Evolutionary conservation across 176 grass and related monocot genomes (phyloP), one percentile per base, ranked within the genome.

Genomic region (Metroxylon sagu): DNA sequence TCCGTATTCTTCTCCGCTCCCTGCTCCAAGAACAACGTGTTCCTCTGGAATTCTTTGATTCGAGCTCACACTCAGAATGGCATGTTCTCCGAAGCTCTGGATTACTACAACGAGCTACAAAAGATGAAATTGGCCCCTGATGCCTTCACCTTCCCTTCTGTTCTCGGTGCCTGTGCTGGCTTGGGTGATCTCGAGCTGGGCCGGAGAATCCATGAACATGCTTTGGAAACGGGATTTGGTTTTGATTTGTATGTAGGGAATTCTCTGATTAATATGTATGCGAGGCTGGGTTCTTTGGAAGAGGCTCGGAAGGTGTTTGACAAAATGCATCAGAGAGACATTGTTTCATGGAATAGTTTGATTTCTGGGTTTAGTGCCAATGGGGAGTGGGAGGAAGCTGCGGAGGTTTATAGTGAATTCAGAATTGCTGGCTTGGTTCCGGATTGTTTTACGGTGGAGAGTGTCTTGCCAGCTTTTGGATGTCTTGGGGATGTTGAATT

Each of bases 381-480:
- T n/a, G 62, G 48, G 26, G 48, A 64, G 21, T 62, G 60, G 62
- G n/a, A 64, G 48, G n/a, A 50, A 64, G 39, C 62, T 26, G 18
- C 17, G 16, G 62, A 64, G 61, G 48, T n/a, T 17, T 26, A 64
- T 50, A 21, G 19, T 15, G 62, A 35, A 50, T 25, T 64, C 3
- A n/a, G 61, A 50, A 64, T 64, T 19, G 16, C 18, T 6, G 48
- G 62, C 4, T 8, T 50, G 19, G 14, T 50, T 64, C 19, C 48
- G 4, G 19, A 64, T 23, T 64, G 31, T 18, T 64, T 49, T 49
- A 64, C 39, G 1, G 61, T 64, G 18, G 35, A 64, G 31, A 64
- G 61, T 50, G n/a, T 64, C 16, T 64, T 64, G 14, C 62, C 62
- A 2, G 19, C 19, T 35, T 51, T 17, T 27, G 61, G 61, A 26